Conservation (phyloP, 768 basidiomycete genomes). For the Sporobolomyces roseus region DNA sequence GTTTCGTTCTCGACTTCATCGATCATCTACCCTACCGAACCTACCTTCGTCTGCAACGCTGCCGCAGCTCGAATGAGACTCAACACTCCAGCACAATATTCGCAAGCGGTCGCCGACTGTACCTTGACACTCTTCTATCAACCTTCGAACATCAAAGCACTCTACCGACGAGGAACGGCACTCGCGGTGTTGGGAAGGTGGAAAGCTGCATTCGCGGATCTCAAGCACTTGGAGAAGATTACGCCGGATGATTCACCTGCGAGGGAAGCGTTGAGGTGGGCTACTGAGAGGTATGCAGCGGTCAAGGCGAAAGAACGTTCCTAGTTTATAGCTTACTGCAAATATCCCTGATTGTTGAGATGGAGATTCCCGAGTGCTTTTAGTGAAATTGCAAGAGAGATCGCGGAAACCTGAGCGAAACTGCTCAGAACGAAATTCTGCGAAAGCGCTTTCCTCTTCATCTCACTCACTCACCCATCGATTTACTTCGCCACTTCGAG, state of each 20-base stretch:
- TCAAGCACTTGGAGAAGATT: constrained; percentile 18
- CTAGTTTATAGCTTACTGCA: neutral
- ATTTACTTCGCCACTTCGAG: too few species aligned
- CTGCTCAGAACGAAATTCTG: too few species aligned
- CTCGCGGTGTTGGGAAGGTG: constrained; percentile 27
- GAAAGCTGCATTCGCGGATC: constrained; percentile 33
- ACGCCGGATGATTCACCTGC: constrained; percentile 25
- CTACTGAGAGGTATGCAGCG: constrained; percentile 11
- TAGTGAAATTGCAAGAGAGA: too few species aligned
- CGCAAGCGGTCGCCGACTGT: constrained; percentile 36
- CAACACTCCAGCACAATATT: constrained; percentile 29
- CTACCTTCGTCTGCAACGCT: constrained; percentile 25
- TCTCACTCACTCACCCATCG: too few species aligned
- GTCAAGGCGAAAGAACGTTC: neutral
- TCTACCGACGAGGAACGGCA: constrained; percentile 32
- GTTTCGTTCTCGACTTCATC: constrained; percentile 30
- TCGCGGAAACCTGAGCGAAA: too few species aligned
- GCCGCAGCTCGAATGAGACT: constrained; percentile 39
- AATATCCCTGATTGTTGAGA: too few species aligned
- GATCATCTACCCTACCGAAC: constrained; percentile 26
- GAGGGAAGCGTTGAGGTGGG: constrained; percentile 28
- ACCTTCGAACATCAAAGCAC: constrained; percentile 30
- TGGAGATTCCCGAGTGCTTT: too few species aligned
- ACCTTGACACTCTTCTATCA: constrained; percentile 31
- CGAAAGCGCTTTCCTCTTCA: too few species aligned